Evolutionary conservation across 352 stramenopile genomes (phyloP), one percentile per base, ranked within the genome.

Genomic region (Phytopythium delawarense): DNA sequence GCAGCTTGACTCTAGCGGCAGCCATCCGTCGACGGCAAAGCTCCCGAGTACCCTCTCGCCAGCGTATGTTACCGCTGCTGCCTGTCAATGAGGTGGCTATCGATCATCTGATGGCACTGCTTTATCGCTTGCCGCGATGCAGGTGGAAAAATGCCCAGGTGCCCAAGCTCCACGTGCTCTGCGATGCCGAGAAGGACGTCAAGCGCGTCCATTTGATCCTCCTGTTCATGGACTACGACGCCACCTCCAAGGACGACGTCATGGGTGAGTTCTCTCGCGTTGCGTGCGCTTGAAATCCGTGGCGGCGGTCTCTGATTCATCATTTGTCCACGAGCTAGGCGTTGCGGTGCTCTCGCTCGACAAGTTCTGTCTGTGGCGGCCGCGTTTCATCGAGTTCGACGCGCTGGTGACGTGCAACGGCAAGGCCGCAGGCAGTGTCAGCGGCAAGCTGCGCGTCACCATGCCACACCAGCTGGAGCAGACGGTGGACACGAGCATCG

Each of bases 171-270:
- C 69, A 78, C 59, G 55, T 89, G 55, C 60, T 76, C 30, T 87
- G 71, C 55, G 71, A 78, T 51, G 62, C 76, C 25, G 74, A 87
- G 50, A 71, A 71, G 5, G 78, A 92, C 39, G 64, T 89, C 44
- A 72, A 80, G 20, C 70, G 70, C 32, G 68, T 91, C 44, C 87
- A 96, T 64, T 63, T 96, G 49, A 70, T 90, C 18, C 69, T 96
- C 49, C 58, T 89, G 30, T 49, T 93, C 54, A 92, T 92, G 84
- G 84, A 94, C 66, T 89, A 92, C 69, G 84, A 96, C 64, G 72
- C 79, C 20, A 87, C 79, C 28, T 91, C 81, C 4, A 72, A 74
- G 28, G 78, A 93, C 64, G 87, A 94, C 46, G 61, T 83, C 15
- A 79, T 96, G 49, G 82, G 81, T 85, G n/a, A 12, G 48, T 40